phyloP scores from a whole-genome alignment of 768 basidiomycete genomes.

The Tricholomella constricta region DNA sequence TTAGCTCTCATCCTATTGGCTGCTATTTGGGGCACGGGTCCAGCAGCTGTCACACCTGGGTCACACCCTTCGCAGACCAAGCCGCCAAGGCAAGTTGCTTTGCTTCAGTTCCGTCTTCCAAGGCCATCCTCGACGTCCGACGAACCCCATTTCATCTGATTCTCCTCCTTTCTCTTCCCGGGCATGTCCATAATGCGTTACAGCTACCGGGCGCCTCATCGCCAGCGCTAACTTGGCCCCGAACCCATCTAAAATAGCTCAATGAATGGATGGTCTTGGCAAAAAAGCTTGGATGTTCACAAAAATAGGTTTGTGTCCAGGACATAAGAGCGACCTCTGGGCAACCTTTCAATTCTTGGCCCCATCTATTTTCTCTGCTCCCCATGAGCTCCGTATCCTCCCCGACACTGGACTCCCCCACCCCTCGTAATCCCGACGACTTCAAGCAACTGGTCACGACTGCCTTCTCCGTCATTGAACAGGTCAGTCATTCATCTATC shows the following conservation, averaged over 20 bases:
- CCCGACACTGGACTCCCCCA: conserved; percentile 29
- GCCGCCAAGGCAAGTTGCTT: conserved; percentile 13
- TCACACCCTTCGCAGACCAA: conserved; percentile 21
- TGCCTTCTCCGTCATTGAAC: conserved; percentile 43
- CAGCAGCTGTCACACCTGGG: conserved; percentile 25
- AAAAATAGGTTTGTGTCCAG: conserved; percentile 47
- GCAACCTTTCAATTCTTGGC: conserved; percentile 41
- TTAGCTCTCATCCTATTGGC: conserved; percentile 29
- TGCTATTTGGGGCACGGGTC: conserved; percentile 34
- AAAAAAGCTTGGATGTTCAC: conserved; percentile 45
- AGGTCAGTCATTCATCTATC: conserved; percentile 29
- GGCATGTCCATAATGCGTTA: neutral
- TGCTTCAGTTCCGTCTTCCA: neutral
- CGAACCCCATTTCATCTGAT: neutral
- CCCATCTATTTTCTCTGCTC: conserved; percentile 32
- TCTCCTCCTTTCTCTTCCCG: neutral
- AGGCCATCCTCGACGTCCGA: neutral
- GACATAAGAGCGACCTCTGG: conserved; percentile 48
- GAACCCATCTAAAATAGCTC: conserved; percentile 40
- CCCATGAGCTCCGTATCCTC: conserved; percentile 38
- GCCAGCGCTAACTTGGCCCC: conserved; percentile 9
- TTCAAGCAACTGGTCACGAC: conserved; percentile 38
- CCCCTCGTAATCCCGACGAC: conserved; percentile 29
- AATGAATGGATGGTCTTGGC: conserved; percentile 41
- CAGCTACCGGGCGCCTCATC: neutral